Evolutionary conservation across 2,329 filamentous ascomycete species (phyloP), one percentile per base, ranked within the genome.

Genomic region (Ophiognomonia clavigignenti-juglandacearum): DNA sequence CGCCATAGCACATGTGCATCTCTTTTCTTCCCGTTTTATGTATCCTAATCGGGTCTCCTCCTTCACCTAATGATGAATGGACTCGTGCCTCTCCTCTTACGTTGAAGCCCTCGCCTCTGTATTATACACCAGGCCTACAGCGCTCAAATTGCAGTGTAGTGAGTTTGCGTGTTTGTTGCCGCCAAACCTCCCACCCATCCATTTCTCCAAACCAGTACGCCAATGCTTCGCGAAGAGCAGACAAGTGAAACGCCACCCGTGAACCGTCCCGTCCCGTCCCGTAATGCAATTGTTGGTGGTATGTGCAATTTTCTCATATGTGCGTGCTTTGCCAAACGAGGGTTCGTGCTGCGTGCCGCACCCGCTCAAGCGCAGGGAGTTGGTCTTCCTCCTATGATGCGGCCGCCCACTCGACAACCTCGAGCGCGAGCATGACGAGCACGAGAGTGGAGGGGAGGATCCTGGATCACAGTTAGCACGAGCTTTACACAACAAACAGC

Each of bases 381-480:
- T 11, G 5, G 10, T n/a, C 11, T 19, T 14, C 14, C 9, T 34
- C 22, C 18, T 43, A 50, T 23, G 54, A n/a, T n/a, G n/a, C n/a
- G n/a, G n/a, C 63, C 5, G 90, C 87, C 92, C 92, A 96, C 61
- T 95, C 87, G 5, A 97, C 83, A 2, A 93, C 90, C 65, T 97
- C 90, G 41, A 98, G 74, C 18, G 92, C 93, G 61, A 87, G 80
- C 80, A 97, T 86, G 45, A 98, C 93, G 36, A 97, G 77, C 29
- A 95, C 62, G 35, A 98, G 77, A 2, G 93, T 98, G 32, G 89
- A 96, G 2, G 93, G 93, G 42, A 98, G 77, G 57, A 98, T 97
- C 84, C 85, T 89, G 53, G 0, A 10, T 6, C 24, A 39, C 14
- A 42, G 54, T 67, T 61, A 68, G 62, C 50, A 44, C 24, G 26